A percentile compares a stretch with the other conserved stretches of the same genome.
These are phyloP conservation scores for Populus simonii DNA, from an alignment of 345 rosid species.

Conservation along the genomic window DNA sequence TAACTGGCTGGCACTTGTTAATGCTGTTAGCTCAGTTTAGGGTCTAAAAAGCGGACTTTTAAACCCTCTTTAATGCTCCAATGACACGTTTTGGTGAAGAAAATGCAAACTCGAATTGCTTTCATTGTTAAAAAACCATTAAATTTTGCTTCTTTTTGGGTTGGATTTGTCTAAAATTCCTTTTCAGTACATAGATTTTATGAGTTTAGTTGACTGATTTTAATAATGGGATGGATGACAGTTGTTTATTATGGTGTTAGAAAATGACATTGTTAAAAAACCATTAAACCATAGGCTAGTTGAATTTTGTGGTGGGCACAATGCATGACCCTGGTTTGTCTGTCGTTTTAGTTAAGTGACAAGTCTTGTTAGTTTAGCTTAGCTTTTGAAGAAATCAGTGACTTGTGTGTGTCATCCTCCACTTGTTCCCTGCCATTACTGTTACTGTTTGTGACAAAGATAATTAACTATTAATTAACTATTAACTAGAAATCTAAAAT, in stretches of 20 bases:
- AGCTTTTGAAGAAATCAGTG: too few relatives aligned
- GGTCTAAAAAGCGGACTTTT: conserved; percentile 14
- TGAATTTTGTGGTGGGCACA: neutral
- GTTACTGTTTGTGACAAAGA: too few relatives aligned
- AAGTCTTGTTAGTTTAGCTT: neutral
- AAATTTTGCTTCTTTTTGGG: neutral
- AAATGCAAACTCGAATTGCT: neutral
- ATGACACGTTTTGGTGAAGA: neutral
- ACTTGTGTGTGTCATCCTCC: too few relatives aligned
- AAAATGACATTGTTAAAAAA: conserved; percentile 3
- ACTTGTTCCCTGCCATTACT: too few relatives aligned
- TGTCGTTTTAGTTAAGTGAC: neutral
- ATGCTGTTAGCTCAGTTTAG: neutral
- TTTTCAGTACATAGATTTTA: neutral
- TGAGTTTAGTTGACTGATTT: neutral
- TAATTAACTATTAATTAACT: too few relatives aligned
- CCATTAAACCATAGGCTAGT: too few relatives aligned
- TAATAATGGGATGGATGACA: neutral
- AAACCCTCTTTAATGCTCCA: conserved; percentile 17
- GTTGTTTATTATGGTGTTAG: conserved; percentile 13
- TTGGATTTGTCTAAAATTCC: neutral
- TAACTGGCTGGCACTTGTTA: conserved; percentile 4
- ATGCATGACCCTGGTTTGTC: conserved; percentile 7
- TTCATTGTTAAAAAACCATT: neutral
- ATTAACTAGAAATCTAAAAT: too few relatives aligned